phyloP scores from a whole-genome alignment of 371 early-diverging fungal species.

The Mortierella sp. region DNA sequence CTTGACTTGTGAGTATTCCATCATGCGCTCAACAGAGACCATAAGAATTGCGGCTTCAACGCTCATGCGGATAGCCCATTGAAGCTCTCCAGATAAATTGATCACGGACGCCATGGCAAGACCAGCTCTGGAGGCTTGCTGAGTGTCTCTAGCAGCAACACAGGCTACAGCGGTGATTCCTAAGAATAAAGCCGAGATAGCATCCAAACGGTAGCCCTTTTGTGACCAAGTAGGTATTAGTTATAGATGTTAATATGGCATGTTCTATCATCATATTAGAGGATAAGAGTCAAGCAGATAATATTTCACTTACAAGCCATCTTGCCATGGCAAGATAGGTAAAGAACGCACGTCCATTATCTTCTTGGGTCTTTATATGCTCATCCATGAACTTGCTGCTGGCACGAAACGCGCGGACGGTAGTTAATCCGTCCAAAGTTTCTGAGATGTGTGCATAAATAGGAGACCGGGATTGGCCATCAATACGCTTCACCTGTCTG shows the following conservation, averaged over 20 bases:
- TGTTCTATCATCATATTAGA: background rate
- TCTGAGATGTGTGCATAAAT: conserved; percentile 73
- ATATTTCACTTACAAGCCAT: conserved; percentile 54
- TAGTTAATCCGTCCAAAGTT: conserved; percentile 65
- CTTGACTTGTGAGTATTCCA: conserved; percentile 68
- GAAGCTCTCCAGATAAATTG: conserved; percentile 56
- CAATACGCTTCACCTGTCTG: conserved; percentile 79
- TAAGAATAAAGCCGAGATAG: conserved; percentile 62
- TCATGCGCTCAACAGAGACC: conserved; percentile 60
- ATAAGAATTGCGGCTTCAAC: conserved; percentile 61
- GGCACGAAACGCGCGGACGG: conserved; percentile 59
- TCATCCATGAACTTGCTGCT: conserved; percentile 47
- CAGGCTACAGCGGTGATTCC: conserved; percentile 56
- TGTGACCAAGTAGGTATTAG: background rate
- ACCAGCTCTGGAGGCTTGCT: conserved; percentile 50
- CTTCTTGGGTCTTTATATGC: conserved; percentile 52
- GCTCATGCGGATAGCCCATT: conserved; percentile 60
- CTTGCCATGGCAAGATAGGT: conserved; percentile 57
- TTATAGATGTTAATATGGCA: background rate
- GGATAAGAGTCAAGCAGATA: background rate
- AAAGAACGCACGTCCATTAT: conserved; percentile 62
- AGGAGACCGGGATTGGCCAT: conserved; percentile 68
- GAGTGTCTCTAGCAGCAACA: conserved; percentile 50
- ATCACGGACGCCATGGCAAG: conserved; percentile 59
- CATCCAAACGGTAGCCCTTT: conserved; percentile 58